These are phyloP conservation scores for Schizochytrium sp. DNA, from an alignment of 108 stramenopile genomes.

Conservation along the genomic window DNA sequence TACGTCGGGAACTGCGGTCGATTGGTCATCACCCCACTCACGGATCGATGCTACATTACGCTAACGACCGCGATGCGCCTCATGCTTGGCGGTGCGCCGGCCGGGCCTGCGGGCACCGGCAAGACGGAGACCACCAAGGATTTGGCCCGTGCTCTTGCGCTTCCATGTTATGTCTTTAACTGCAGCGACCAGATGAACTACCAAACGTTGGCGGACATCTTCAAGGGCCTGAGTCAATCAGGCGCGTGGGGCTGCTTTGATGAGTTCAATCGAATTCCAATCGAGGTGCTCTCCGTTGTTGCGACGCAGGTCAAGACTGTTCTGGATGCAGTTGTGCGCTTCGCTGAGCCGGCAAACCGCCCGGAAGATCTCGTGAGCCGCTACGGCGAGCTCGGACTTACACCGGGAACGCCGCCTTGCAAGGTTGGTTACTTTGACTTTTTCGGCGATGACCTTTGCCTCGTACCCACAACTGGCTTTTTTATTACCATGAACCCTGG, in stretches of 20 bases:
- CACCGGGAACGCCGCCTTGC: slow-evolving; percentile 69
- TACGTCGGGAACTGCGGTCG: slow-evolving; percentile 81
- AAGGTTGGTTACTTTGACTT: slow-evolving; percentile 78
- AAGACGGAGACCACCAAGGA: slow-evolving; percentile 84
- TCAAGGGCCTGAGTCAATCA: slow-evolving; percentile 75
- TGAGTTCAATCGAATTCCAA: slow-evolving; percentile 82
- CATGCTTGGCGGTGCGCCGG: slow-evolving; percentile 78
- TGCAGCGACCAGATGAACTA: slow-evolving; percentile 89
- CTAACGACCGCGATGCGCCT: slow-evolving; percentile 79
- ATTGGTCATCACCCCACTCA: slow-evolving; percentile 78
- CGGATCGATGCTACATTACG: slow-evolving; percentile 84
- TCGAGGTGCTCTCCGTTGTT: slow-evolving; percentile 81
- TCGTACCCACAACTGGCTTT: slow-evolving; percentile 76
- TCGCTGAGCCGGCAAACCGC: slow-evolving; percentile 64
- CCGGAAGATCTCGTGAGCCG: slow-evolving; percentile 50
- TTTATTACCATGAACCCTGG: slow-evolving; percentile 88
- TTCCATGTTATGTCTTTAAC: slow-evolving; percentile 84
- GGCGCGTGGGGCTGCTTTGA: slow-evolving; percentile 88
- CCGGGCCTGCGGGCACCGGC: slow-evolving; percentile 83
- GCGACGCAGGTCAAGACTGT: slow-evolving; percentile 81
- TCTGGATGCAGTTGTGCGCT: slow-evolving; percentile 76
- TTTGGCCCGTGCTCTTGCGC: slow-evolving; percentile 69
- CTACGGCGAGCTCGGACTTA: slow-evolving; percentile 43
- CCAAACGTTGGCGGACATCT: slow-evolving; percentile 80
- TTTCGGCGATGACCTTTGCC: slow-evolving; percentile 68